A percentile compares a stretch with the other conserved stretches of the same genome.
Evolutionary conservation across 2,329 filamentous ascomycete species (phyloP).

Genomic region (Sporothrix brunneoviolacea): DNA sequence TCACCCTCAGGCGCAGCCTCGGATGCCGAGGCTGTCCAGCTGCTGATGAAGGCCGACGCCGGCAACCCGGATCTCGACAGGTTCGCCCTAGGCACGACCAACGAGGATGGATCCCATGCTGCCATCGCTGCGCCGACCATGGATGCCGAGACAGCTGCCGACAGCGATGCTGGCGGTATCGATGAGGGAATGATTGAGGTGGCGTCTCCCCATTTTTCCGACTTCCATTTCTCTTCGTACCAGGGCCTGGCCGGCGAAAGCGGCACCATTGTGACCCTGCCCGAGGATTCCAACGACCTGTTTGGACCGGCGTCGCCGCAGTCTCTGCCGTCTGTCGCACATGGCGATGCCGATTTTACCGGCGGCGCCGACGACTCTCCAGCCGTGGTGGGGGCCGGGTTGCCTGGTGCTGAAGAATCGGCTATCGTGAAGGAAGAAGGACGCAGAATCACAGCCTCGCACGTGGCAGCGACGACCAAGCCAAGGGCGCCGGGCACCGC

Average conservation of each 20-base stretch:
- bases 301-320: slow-evolving; percentile 24
- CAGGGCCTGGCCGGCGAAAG: slow-evolving; percentile 34
- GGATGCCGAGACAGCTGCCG: background rate
- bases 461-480: background rate
- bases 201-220: slow-evolving; percentile 39
- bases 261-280: slow-evolving; percentile 35
- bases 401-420: background rate
- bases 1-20: slow-evolving; percentile 22
- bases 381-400: background rate
- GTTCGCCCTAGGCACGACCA: no score
- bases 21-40: slow-evolving; percentile 26
- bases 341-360: slow-evolving; percentile 16
- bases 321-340: background rate
- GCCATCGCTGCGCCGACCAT: background rate
- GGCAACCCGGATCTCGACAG: no score
- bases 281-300: slow-evolving; percentile 27
- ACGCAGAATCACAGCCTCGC: slow-evolving; percentile 7
- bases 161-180: slow-evolving; percentile 17
- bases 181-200: slow-evolving; percentile 34
- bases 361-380: background rate
- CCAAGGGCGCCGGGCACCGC: background rate
- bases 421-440: slow-evolving; percentile 24
- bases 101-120: background rate
- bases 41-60: slow-evolving; percentile 26
- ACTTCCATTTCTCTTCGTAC: slow-evolving; percentile 46